These are phyloP conservation scores for Scedosporium dehoogii DNA, from an alignment of 2,329 filamentous ascomycete species.

Conservation along the genomic window DNA sequence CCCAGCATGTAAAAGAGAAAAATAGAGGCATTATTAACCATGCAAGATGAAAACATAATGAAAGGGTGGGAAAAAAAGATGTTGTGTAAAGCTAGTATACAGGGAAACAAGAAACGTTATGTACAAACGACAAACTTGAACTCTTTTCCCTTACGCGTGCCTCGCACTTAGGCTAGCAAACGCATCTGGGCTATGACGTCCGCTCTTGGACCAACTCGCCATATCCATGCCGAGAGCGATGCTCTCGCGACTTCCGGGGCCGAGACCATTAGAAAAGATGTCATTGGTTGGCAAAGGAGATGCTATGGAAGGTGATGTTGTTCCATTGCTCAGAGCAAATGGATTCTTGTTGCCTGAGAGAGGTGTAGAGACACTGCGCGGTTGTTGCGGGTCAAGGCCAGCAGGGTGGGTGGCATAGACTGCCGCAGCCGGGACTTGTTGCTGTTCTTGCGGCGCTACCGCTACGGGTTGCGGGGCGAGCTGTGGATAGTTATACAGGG, in stretches of 20 bases:
- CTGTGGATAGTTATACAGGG: conserved; percentile 55
- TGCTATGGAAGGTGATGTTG: conserved; percentile 11
- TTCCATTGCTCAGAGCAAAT: conserved; percentile 31
- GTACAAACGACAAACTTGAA: background rate
- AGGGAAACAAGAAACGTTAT: background rate
- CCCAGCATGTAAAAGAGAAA: background rate
- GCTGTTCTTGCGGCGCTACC: conserved; percentile 15
- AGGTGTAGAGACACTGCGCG: conserved; percentile 22
- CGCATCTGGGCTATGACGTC: conserved; percentile 69
- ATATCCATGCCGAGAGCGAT: conserved; percentile 55
- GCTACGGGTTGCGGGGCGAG: conserved; percentile 11
- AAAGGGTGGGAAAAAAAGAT: background rate
- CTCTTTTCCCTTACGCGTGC: conserved; percentile 20
- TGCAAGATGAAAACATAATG: background rate
- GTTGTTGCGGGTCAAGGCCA: conserved; percentile 6
- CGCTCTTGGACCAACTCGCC: conserved; percentile 53
- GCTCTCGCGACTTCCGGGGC: conserved; percentile 55
- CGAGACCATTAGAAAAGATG: background rate
- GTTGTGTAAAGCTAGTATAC: background rate
- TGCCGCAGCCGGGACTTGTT: background rate
- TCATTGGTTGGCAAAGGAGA: conserved; percentile 1
- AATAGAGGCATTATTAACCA: background rate
- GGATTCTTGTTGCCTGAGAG: conserved; percentile 45
- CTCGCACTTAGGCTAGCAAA: conserved; percentile 66
- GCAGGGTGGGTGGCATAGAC: conserved; percentile 7